Evolutionary conservation across 352 stramenopile genomes (phyloP).

Genomic region (Pythium brachiatum): DNA sequence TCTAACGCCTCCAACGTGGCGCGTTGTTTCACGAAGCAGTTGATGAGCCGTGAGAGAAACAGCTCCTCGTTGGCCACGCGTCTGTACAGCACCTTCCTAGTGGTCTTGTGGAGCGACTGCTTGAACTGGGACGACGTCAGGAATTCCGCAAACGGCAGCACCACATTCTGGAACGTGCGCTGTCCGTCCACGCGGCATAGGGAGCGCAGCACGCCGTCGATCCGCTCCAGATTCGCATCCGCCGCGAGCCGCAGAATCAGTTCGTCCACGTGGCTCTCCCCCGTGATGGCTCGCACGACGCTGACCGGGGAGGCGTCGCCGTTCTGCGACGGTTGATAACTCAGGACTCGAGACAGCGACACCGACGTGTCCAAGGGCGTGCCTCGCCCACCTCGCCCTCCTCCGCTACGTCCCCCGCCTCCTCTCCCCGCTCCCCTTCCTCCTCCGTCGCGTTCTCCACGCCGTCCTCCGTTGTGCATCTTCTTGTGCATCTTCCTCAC

Average conservation of each 20-base stretch:
- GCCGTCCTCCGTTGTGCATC: background rate
- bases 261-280: background rate
- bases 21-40: slow-evolving; percentile 1
- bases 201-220: background rate
- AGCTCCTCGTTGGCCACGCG: background rate
- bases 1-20: background rate
- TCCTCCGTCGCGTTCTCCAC: background rate
- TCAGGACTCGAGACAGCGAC: background rate
- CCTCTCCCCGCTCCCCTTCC: background rate
- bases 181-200: background rate
- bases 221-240: background rate
- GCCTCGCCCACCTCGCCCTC: background rate
- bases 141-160: slow-evolving; percentile 1
- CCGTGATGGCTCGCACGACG: slow-evolving; percentile 2
- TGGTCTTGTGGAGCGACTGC: background rate
- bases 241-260: background rate
- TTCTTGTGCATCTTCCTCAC: background rate
- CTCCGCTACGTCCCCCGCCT: background rate
- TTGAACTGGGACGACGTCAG: background rate
- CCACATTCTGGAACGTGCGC: background rate
- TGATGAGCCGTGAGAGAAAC: background rate
- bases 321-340: background rate
- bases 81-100: background rate
- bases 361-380: background rate
- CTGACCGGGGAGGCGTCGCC: background rate